These are phyloP conservation scores for Diaporthe citri DNA, from an alignment of 2,329 filamentous ascomycete species.

Conservation along the genomic window DNA sequence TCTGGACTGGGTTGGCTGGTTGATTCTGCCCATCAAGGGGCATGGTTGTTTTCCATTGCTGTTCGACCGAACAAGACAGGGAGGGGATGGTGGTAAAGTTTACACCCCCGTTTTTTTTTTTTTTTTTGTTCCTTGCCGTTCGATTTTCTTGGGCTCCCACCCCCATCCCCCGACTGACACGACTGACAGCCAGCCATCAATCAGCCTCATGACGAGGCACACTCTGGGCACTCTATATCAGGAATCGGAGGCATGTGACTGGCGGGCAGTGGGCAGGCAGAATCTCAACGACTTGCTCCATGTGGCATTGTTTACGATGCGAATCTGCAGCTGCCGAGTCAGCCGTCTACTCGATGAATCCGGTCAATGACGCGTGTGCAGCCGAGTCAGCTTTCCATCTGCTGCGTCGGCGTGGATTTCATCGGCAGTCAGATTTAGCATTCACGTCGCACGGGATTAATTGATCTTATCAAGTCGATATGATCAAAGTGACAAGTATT, in stretches of 20 bases:
- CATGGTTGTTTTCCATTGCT: neutral
- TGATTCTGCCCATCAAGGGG: neutral
- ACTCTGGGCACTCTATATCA: neutral
- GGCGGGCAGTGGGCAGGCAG: neutral
- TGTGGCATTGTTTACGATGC: conserved; percentile 13
- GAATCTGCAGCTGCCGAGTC: conserved; percentile 20
- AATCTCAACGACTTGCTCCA: neutral
- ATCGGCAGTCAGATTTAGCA: conserved; percentile 24
- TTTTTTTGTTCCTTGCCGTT: neutral
- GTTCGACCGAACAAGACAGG: conserved; percentile 1
- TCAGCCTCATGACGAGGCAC: conserved; percentile 2
- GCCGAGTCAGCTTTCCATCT: conserved; percentile 19
- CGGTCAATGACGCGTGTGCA: neutral
- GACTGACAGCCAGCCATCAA: neutral
- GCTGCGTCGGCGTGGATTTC: neutral
- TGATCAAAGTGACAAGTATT: too few relatives aligned
- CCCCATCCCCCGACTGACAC: conserved; percentile 5
- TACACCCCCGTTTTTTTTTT: too few relatives aligned
- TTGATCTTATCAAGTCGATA: neutral
- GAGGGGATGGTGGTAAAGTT: conserved; percentile 16
- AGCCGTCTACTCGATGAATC: neutral
- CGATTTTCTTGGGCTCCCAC: neutral
- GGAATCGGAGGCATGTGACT: neutral
- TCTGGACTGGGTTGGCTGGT: neutral
- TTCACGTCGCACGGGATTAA: neutral